Base-by-base conservation (phyloP, 495 filamentous ascomycete species). In the Monascus purpureus region DNA sequence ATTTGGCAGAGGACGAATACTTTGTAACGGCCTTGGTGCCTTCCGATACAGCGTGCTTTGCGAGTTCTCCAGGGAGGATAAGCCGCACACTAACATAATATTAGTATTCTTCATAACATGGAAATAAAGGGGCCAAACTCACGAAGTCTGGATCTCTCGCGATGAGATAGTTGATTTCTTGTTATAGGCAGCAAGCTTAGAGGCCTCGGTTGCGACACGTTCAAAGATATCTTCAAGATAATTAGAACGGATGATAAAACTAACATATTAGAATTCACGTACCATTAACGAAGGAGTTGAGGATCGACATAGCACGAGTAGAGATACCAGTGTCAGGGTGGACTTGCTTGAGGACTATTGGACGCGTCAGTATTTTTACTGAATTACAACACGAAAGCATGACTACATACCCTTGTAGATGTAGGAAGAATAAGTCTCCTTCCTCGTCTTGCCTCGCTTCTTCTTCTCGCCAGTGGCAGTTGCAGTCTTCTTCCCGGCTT, bases 151-250 rank as follows among this genome's bases (percentile, higher is more conserved):
- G 56, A 97, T 97, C 68, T 97, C 90, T 56, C 90, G 80, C 41
- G 88, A 94, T 15, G 90, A 96, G 69, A 97, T 97, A 63, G 90
- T 97, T 28, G 88, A 95, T 73, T 97, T 97, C 82, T 97, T 97
- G 79, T 97, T 97, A 73, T 97, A 97, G 33, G 90, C 92, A 45
- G 90, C 90, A 29, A 97, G 76, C 78, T 97, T 97, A 55, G 85
- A 94, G 26, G 90, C 90, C 63, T 97, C 90, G 34, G 90, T 96
- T 30, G 90, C 90, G 46, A 97, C 90, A 46, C 90, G 92, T 78
- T 97, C 90, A 63, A 97, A 97, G 58, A 97, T 97, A 53, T 97
- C 87, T 95, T 40, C n/a, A 31, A 36, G 32, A 40, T 14, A 14
- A 30, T n/a, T n/a, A n/a, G n/a, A n/a, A n/a, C n/a, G n/a, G n/a